phyloP scores from a whole-genome alignment of 345 rosid species.

The Bruguiera gymnorhiza region DNA sequence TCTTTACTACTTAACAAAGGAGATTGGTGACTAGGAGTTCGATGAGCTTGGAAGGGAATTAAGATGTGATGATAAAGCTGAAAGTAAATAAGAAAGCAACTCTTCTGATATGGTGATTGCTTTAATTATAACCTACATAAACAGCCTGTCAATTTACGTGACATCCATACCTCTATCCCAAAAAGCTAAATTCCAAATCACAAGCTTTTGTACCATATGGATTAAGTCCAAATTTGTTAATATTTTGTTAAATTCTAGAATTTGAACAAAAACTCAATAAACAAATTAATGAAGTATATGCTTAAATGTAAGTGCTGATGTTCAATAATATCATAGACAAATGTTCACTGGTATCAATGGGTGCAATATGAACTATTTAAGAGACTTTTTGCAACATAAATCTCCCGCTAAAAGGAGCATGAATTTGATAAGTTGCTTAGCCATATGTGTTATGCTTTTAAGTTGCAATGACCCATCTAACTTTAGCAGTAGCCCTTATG shows the following conservation, averaged over 20 bases:
- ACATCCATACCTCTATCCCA: conserved; percentile 3
- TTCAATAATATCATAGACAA: neutral
- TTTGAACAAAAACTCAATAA: conserved; percentile 14
- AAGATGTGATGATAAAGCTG: conserved; percentile 39
- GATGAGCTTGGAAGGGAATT: conserved; percentile 92
- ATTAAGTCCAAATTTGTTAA: conserved; percentile 27
- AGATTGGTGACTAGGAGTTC: conserved; percentile 90
- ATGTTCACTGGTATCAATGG: too few species aligned
- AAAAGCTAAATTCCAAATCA: conserved; percentile 28
- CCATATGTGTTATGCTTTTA: neutral
- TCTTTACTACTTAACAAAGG: conserved; percentile 55
- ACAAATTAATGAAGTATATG: conserved; percentile 9
- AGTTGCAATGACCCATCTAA: neutral
- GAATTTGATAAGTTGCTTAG: neutral
- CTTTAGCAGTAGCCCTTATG: conserved; percentile 2
- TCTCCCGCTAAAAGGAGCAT: neutral
- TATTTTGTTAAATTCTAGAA: conserved; percentile 48
- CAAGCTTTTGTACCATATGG: conserved; percentile 28
- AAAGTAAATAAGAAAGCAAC: conserved; percentile 20
- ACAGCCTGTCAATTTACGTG: conserved; percentile 6
- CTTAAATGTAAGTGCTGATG: neutral
- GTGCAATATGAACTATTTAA: too few species aligned
- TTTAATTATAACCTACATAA: conserved; percentile 4
- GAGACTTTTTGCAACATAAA: neutral
- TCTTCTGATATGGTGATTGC: neutral